A percentile compares a stretch with the other conserved stretches of the same genome.
Evolutionary conservation across 2,329 filamentous ascomycete genomes (phyloP).

Genomic region (Plectosphaerella sp.): DNA sequence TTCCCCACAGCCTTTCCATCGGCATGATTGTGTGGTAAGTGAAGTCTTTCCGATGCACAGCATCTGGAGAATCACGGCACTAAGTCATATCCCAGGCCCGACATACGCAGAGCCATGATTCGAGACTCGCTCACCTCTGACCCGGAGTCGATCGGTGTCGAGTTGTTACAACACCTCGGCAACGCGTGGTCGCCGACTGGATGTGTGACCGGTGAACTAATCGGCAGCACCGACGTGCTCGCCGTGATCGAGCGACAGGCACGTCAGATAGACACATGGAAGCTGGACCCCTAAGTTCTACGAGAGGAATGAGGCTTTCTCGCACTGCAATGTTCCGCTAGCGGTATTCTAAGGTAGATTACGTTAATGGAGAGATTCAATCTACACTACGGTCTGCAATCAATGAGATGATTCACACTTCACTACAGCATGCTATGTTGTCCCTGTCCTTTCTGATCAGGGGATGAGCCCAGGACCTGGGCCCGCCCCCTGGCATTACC

Average conservation of each 20-base stretch:
- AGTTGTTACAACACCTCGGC: neutral
- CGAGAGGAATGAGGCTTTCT: neutral
- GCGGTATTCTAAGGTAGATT: too few relatives aligned
- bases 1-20: neutral
- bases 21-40: neutral
- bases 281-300: neutral
- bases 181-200: neutral
- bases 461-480: too few relatives aligned
- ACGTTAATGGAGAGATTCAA: too few relatives aligned
- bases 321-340: neutral
- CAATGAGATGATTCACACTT: too few relatives aligned
- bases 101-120: neutral
- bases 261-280: neutral
- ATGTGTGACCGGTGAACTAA: neutral
- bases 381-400: too few relatives aligned
- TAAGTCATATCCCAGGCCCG: neutral
- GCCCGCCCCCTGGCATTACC: too few relatives aligned
- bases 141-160: neutral
- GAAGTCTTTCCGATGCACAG: neutral
- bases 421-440: too few relatives aligned
- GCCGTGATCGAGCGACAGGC: neutral
- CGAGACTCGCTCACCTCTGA: neutral
- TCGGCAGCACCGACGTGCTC: neutral
- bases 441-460: too few relatives aligned
- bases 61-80: neutral